phyloP scores from a whole-genome alignment of 148 eudicot genomes.

The Vaccinium corymbosum region DNA sequence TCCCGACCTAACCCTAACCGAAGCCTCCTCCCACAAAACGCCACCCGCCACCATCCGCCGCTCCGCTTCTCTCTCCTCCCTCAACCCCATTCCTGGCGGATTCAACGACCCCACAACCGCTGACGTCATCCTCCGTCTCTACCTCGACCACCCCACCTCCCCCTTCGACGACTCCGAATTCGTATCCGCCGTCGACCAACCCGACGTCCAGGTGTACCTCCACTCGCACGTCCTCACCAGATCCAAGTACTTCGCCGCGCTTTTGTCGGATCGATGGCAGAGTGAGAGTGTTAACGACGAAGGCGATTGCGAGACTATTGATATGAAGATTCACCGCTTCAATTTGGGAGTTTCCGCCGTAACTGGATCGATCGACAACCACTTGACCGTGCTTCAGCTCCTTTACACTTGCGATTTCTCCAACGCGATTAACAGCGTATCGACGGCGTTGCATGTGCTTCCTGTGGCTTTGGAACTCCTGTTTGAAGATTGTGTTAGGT shows the following conservation, averaged over 20 bases:
- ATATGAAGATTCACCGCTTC: slow-evolving; percentile 16
- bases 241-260: slow-evolving; percentile 66
- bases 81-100: slow-evolving; percentile 25
- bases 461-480: slow-evolving; percentile 68
- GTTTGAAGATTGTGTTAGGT: slow-evolving; percentile 72
- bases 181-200: slow-evolving; percentile 21
- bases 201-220: slow-evolving; percentile 49
- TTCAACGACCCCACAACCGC: slow-evolving; percentile 72
- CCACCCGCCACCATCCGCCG: slow-evolving; percentile 25
- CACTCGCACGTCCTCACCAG: slow-evolving; percentile 60
- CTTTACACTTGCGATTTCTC: slow-evolving; percentile 56
- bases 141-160: slow-evolving; percentile 29
- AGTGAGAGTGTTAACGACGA: slow-evolving; percentile 15
- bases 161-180: slow-evolving; percentile 29
- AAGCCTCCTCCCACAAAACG: slow-evolving; percentile 4
- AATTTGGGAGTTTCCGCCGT: slow-evolving; percentile 41
- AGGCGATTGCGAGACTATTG: slow-evolving; percentile 8
- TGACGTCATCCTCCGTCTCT: slow-evolving; percentile 68
- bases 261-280: slow-evolving; percentile 80
- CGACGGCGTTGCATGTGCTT: slow-evolving; percentile 45
- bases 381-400: slow-evolving; percentile 49
- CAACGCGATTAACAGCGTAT: slow-evolving; percentile 24
- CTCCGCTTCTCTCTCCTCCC: slow-evolving; percentile 24
- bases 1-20: slow-evolving; percentile 35
- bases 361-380: slow-evolving; percentile 40